phyloP scores from a whole-genome alignment of 306 rosid species.

The Quercus glauca region DNA sequence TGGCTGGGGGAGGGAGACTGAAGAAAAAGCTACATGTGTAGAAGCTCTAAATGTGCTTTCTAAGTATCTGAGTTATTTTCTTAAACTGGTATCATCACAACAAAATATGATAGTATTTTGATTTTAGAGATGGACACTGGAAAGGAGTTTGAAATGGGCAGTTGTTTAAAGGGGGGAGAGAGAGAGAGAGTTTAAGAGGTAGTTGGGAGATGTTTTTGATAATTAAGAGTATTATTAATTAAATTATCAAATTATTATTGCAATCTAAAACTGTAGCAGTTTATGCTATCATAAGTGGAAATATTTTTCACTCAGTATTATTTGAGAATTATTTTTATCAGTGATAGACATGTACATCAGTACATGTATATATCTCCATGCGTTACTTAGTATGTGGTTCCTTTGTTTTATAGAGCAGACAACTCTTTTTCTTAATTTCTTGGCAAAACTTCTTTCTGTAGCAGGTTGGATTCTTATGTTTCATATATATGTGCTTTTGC shows the following conservation, averaged over 20 bases:
- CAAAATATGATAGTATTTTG: neutral
- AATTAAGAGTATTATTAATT: neutral
- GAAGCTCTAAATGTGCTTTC: neutral
- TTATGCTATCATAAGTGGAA: neutral
- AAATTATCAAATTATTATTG: neutral
- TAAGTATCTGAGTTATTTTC: neutral
- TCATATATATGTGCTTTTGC: slow-evolving; percentile 41
- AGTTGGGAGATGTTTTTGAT: neutral
- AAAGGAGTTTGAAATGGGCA: neutral
- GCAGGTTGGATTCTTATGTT: slow-evolving; percentile 20
- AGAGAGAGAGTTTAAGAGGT: neutral
- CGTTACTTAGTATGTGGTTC: neutral
- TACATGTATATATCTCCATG: neutral
- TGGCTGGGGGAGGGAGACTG: neutral
- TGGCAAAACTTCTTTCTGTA: neutral
- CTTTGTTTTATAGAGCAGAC: slow-evolving; percentile 5
- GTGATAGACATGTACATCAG: neutral
- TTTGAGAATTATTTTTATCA: neutral
- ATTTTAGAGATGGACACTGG: neutral
- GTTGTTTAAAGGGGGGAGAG: neutral
- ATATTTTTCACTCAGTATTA: neutral
- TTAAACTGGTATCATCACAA: neutral
- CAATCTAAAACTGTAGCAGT: neutral
- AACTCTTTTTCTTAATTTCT: slow-evolving; percentile 7
- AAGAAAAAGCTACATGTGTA: neutral